Evolutionary conservation across 441 rosid genomes (phyloP).

Genomic region (Breynia disticha): DNA sequence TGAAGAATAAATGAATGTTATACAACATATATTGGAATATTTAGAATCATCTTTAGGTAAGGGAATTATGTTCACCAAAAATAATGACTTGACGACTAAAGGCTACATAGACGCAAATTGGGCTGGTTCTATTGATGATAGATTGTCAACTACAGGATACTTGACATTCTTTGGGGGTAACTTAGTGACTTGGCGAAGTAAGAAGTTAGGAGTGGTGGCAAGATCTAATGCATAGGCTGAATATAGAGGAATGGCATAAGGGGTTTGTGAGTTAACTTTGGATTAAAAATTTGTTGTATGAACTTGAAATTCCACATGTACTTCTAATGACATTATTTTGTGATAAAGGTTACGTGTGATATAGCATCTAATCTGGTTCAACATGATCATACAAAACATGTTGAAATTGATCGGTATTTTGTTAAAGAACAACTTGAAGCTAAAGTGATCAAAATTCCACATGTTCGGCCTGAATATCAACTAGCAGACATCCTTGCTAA

Average conservation of each 20-base stretch:
- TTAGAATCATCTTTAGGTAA: neutral
- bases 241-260: neutral
- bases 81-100: neutral
- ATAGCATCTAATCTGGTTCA: neutral
- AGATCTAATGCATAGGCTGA: constrained; percentile 1
- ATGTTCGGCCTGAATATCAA: too few species aligned
- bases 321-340: neutral
- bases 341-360: neutral
- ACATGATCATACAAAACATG: constrained; percentile 3
- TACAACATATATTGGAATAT: neutral
- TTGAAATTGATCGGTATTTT: neutral
- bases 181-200: constrained; percentile 7
- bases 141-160: neutral
- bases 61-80: neutral
- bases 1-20: neutral
- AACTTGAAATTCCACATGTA: neutral
- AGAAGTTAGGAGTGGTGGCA: neutral
- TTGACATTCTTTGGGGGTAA: neutral
- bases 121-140: neutral
- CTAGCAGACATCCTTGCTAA: neutral
- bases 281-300: neutral
- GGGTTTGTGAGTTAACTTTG: neutral
- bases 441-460: neutral
- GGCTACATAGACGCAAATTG: neutral
- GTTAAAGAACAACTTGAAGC: neutral